Conservation (phyloP, 129 eudicot genomes). For the Lonicera japonica region DNA sequence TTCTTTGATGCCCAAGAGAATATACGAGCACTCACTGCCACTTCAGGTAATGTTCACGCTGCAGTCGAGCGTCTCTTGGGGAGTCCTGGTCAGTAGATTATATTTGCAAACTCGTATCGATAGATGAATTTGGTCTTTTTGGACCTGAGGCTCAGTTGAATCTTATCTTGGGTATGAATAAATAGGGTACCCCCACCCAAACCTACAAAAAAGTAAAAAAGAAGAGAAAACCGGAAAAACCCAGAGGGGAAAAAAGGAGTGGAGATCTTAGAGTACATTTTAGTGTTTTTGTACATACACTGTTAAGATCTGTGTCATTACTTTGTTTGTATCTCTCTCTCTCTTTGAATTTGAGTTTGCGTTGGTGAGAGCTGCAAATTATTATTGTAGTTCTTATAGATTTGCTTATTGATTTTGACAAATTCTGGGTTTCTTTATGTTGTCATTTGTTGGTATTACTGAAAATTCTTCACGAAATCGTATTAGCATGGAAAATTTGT, state of each 20-base stretch:
- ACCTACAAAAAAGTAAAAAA: not conserved
- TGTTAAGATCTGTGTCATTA: slow-evolving; percentile 1
- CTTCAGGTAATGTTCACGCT: slow-evolving; percentile 72
- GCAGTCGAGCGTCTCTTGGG: slow-evolving; percentile 80
- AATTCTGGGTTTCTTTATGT: no score
- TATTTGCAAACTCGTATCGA: not conserved
- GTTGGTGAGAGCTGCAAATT: not conserved
- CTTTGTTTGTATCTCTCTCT: not conserved
- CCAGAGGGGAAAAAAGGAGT: not conserved
- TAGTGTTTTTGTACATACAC: slow-evolving; percentile 24
- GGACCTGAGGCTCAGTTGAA: slow-evolving; percentile 13
- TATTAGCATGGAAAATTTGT: no score
- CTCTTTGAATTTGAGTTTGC: not conserved
- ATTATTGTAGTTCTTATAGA: no score
- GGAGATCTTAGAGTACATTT: slow-evolving; percentile 6
- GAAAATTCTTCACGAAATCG: no score
- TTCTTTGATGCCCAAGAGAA: slow-evolving; percentile 67
- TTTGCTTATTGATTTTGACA: not conserved
- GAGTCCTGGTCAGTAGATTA: slow-evolving; percentile 47
- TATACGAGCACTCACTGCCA: slow-evolving; percentile 66
- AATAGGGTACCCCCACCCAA: not conserved
- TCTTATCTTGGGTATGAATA: slow-evolving; percentile 27
- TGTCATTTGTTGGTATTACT: no score
- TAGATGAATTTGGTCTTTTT: slow-evolving; percentile 26
- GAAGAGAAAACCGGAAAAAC: not conserved